Evolutionary conservation across 371 early-diverging fungal genomes (phyloP), one percentile per base, ranked within the genome.

Genomic region (Haplosporangium sp.): DNA sequence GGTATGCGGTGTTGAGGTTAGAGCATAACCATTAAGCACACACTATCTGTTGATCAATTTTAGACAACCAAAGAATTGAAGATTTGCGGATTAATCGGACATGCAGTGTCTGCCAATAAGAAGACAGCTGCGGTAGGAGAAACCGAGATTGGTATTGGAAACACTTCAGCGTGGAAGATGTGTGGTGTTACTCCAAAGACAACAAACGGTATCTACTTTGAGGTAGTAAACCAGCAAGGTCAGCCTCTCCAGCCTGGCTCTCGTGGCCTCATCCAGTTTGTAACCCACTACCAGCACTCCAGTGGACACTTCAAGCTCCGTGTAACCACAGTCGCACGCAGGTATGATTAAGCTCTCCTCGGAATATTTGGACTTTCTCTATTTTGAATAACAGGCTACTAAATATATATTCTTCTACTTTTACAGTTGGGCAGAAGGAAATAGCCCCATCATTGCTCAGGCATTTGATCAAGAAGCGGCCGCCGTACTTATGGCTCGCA

Each of bases 391-490:
- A 27, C 27, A 27, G 27, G 27, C 27, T 27, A 27, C 27, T 27
- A 27, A 27, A 27, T 27, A 27, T 27, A 27, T 27, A 27, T 27
- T 27, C 27, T 0, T 55, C 5, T 7, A 34, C 35, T 19, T 44
- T 34, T 40, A 15, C 64, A 77, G 93, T 86, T 96, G 94, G 91
- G 94, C 94, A 13, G 98, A 97, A 60, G 94, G 95, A 35, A 91
- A 90, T 69, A 91, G 92, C 63, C 96, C 96, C 40, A 93, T 97
- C 63, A 96, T 99, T 61, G 90, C 94, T 4, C 91, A 88, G 17
- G 93, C 96, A 4, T 99, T 99, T 82, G 99, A 99, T 85, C 99
- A 99, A 84, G 99, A 99, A 85, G 98, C 99, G 0, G 96, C 99
- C 1, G 97, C 98, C 5, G 99, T 99, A 5, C 89, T 99, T 62